Base-by-base conservation (phyloP, 2,329 filamentous ascomycete species). In the Aspergillus cejpii region DNA sequence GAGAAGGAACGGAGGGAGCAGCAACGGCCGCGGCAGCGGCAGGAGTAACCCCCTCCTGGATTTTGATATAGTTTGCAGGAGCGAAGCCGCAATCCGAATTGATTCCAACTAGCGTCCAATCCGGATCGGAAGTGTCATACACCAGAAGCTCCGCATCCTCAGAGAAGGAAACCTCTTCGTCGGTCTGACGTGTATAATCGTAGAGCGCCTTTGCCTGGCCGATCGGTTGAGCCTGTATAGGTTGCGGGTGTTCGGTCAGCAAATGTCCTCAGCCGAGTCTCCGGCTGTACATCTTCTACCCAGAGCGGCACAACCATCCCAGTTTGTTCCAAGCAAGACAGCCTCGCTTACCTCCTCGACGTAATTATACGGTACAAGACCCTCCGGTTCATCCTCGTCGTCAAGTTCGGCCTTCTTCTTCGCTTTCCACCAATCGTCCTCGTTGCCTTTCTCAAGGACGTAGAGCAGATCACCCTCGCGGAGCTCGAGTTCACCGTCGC, bases 171-270 rank as follows among this genome's bases (percentile, higher is more conserved):
- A 98, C 76, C 69, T 98, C 92, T 69, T 98, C 92, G 62, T 98
- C 92, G 19, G 92, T 98, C 71, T 98, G 92, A 58, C 91, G 81
- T 40, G 87, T 87, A 67, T 98, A 98, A 67, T 98, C 92, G 73
- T 91, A 98, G n/a, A 97, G 79, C n/a, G 92, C 87, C 66, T 85
- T 89, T 39, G 91, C 92, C 55, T 83, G 77, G 50, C 80, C 74
- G 50, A 79, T 68, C 19, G 85, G 79, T 58, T 77, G 72, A 47
- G 83, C 83, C 82, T 87, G 55, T 43, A 48, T 47, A 53, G 4
- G 3, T 49, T 43, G 27, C 6, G 31, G 46, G 45, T 39, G 48
- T 4, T 17, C 39, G n/a, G 41, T 52, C 24, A 43, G 34, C 37
- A 43, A 31, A 34, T 43, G 23, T 6, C 27, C 43, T 19, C 31